Evolutionary conservation across 768 basidiomycete genomes (phyloP), one percentile per base, ranked within the genome.

Genomic region (Leccinum uliginosum): DNA sequence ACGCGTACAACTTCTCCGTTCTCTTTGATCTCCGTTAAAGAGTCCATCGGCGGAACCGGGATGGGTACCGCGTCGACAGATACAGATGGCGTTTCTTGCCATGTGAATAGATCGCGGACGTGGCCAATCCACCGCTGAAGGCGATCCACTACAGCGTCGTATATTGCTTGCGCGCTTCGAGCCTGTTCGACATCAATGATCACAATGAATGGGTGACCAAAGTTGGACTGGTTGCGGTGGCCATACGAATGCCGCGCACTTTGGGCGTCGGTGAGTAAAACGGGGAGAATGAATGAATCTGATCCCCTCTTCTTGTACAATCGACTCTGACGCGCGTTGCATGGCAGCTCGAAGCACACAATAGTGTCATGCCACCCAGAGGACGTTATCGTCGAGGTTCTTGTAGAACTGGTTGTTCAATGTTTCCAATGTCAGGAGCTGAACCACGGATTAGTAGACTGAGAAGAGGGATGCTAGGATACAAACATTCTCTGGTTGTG

Each of bases 401-500:
- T 91, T 91, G 78, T 91, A 98, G 71, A 97, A 89, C 45, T 83
- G 83, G 65, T 82, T 73, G 59, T 75, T 83, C 72, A 91, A 98
- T 30, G 88, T 81, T 69, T 99, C 97, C 63, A 89, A 70, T 3
- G 89, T 92, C 30, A 96, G 71, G 14, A 97, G 82, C 94, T 98
- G 61, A 54, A 48, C 45, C n/a, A 61, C 27, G 27, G 14, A 52
- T 56, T n/a, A 59, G 52, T 40, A 50, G 27, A 60, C 44, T 54
- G 23, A 57, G 35, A 23, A 27, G n/a, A 61, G 11, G 8, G 46
- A 3, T 26, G 52, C 15, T 19, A 14, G 17, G 15, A 53, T 38
- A 54, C 85, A 9, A 63, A 94, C 94, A 61, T 89, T 84, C 46
- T 89, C 85, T n/a, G 91, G 80, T 21, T 82, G 79, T 26, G 79